Base-by-base conservation (phyloP, 768 basidiomycete species). In the Lactifluus hygrophoroides region DNA sequence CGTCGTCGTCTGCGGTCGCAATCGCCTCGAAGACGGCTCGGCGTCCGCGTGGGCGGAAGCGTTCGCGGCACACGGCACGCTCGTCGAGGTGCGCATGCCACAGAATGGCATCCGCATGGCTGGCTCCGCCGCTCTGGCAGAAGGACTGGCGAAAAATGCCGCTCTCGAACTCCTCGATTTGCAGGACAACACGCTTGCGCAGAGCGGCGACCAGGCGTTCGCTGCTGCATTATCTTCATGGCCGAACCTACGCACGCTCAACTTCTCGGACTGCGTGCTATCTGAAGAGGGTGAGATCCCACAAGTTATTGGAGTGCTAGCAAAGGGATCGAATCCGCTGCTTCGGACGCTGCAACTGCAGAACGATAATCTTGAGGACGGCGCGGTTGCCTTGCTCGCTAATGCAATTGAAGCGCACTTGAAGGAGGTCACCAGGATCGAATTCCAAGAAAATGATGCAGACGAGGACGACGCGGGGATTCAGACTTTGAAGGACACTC, bases 71-170 rank as follows among this genome's bases (percentile, higher is more conserved):
- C 93, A 96, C 67, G 84, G 81, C 7, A 83, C 83, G 6, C 80
- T 99, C 32, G 76, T 76, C 52, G 91, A 96, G 64, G 86, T 98
- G 30, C 81, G 89, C 57, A 86, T 98, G 85, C 89, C 90, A n/a
- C 94, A 98, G 76, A 97, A 99, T 67, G 96, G 95, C 5, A 97
- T 99, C 66, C 80, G 93, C 63, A 90, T 90, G 85, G 86, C 86
- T 57, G 96, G 96, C 4, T 88, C 95, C 67, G 79, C 79, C 9
- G 80, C 82, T 11, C 81, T 99, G 23, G 89, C 90, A 5, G 69
- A 71, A 23, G 95, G 94, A 4, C 71, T 99, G 32, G 70, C 82
- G 13, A 76, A 84, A 56, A 88, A 86, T 69, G 73, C 77, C 3
- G 73, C 76, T 42, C 75, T 99, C 51, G 76, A 83, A 66, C 74